A percentile compares a stretch with the other conserved stretches of the same genome.
phyloP scores from a whole-genome alignment of 2,329 filamentous ascomycete genomes.

The Botrytis fabae region DNA sequence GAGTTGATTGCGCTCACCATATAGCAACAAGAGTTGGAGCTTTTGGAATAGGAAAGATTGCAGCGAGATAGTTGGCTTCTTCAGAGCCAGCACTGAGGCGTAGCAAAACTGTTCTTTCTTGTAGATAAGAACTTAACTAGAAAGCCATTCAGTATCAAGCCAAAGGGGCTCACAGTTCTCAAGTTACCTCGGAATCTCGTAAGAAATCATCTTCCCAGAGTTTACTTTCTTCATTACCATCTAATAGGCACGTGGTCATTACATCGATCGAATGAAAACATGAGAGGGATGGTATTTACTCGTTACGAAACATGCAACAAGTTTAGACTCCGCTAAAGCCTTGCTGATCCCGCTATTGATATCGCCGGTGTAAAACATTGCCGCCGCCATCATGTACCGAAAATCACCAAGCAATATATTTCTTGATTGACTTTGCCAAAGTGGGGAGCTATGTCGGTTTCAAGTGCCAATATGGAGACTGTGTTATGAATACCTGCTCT shows the following conservation, averaged over 20 bases:
- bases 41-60: constrained; percentile 77
- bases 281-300: constrained; percentile 48
- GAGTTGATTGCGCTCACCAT: constrained; percentile 50
- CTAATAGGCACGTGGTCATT: constrained; percentile 46
- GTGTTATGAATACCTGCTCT: background rate
- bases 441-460: background rate
- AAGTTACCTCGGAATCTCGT: constrained; percentile 53
- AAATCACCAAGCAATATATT: background rate
- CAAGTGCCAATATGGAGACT: background rate
- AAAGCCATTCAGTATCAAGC: constrained; percentile 19
- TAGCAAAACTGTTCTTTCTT: constrained; percentile 65
- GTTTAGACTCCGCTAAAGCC: constrained; percentile 72
- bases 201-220: constrained; percentile 73
- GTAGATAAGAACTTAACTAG: constrained; percentile 58
- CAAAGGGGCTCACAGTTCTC: background rate
- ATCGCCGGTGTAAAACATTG: constrained; percentile 80
- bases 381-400: background rate
- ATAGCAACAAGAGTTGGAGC: constrained; percentile 81
- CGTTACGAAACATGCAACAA: constrained; percentile 82
- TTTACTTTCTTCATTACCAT: constrained; percentile 67
- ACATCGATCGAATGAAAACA: background rate
- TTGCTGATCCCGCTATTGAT: constrained; percentile 77
- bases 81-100: constrained; percentile 70
- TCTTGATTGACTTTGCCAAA: background rate
- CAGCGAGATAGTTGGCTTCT: constrained; percentile 78